These are phyloP conservation scores for Adiantum capillusveneris DNA, from an alignment of 75 land plant genomes.

Conservation along the genomic window DNA sequence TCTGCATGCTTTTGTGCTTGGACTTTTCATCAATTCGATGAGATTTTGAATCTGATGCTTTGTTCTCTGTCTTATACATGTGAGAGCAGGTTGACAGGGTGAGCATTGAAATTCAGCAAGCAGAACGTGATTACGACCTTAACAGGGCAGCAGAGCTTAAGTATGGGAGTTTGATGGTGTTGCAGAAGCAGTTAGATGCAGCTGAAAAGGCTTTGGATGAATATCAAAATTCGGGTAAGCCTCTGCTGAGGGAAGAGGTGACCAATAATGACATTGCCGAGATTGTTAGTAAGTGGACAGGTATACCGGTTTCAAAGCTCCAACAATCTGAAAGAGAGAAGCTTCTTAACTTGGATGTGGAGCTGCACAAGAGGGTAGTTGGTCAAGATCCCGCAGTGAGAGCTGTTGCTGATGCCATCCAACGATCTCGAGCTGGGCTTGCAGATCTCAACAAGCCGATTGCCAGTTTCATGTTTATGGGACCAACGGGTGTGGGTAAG, in stretches of 20 bases:
- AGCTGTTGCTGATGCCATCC: conserved; percentile 87
- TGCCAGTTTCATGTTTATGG: conserved; percentile 94
- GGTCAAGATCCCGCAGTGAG: conserved; percentile 87
- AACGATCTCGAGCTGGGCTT: conserved; percentile 77
- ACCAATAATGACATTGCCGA: conserved; percentile 84
- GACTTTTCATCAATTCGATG: no score
- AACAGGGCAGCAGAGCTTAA: conserved; percentile 92
- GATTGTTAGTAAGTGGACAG: conserved; percentile 94
- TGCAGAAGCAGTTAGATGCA: conserved; percentile 59
- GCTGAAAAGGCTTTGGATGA: conserved; percentile 78
- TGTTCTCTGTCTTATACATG: not conserved
- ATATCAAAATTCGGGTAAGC: conserved; percentile 58
- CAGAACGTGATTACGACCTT: conserved; percentile 80
- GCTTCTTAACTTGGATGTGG: conserved; percentile 65
- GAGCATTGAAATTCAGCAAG: conserved; percentile 82
- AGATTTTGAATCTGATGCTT: no score
- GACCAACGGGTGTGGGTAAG: conserved; percentile 93
- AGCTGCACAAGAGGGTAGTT: conserved; percentile 82
- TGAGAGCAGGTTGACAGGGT: conserved; percentile 67
- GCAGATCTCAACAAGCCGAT: conserved; percentile 78
- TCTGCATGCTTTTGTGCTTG: no score
- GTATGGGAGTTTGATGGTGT: conserved; percentile 70
- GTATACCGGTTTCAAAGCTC: conserved; percentile 83
- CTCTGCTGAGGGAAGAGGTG: conserved; percentile 87
- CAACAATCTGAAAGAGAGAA: conserved; percentile 88